Percentiles rank a stretch among this genome's conserved stretches.
phyloP scores from a whole-genome alignment of 2,329 filamentous ascomycete genomes.

The Pseudogymnoascus sp. region DNA sequence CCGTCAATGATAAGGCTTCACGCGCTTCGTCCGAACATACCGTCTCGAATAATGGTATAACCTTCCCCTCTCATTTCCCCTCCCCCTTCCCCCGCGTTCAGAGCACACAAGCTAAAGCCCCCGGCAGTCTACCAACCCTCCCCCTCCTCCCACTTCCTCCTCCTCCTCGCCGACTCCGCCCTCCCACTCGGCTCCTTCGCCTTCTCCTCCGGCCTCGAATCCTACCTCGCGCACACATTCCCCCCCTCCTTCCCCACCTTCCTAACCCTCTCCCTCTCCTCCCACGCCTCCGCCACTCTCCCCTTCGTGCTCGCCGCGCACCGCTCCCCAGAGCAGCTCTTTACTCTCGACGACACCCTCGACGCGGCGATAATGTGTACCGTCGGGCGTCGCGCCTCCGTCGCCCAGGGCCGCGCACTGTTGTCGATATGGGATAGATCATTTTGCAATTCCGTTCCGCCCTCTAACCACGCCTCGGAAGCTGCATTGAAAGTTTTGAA shows the following conservation, averaged over 20 bases:
- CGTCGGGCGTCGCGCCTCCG: constrained; percentile 67
- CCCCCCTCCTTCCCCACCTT: constrained; percentile 53
- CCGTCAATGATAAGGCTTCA: constrained; percentile 16
- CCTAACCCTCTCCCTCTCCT: constrained; percentile 60
- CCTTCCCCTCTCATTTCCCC: too few relatives aligned
- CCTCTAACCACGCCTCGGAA: constrained; percentile 16
- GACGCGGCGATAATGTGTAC: constrained; percentile 71
- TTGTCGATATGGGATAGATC: constrained; percentile 70
- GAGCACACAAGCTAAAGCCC: neutral
- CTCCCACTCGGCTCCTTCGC: constrained; percentile 80
- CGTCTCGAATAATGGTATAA: constrained; percentile 19
- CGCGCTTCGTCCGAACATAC: constrained; percentile 18
- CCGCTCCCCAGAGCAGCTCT: constrained; percentile 42
- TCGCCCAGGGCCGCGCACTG: constrained; percentile 67
- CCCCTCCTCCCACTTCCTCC: constrained; percentile 51
- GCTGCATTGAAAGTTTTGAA: constrained; percentile 21
- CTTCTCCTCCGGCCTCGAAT: constrained; percentile 76
- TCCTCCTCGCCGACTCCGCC: constrained; percentile 73
- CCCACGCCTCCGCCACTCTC: constrained; percentile 62
- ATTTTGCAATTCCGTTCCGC: constrained; percentile 37
- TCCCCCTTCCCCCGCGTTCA: neutral
- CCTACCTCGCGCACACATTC: constrained; percentile 63
- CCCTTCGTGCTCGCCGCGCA: constrained; percentile 68
- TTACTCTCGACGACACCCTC: constrained; percentile 61
- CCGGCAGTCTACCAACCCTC: constrained; percentile 18